Evolutionary conservation across 176 grass and related monocot species (phyloP).

Genomic region (Oryza officinalis): DNA sequence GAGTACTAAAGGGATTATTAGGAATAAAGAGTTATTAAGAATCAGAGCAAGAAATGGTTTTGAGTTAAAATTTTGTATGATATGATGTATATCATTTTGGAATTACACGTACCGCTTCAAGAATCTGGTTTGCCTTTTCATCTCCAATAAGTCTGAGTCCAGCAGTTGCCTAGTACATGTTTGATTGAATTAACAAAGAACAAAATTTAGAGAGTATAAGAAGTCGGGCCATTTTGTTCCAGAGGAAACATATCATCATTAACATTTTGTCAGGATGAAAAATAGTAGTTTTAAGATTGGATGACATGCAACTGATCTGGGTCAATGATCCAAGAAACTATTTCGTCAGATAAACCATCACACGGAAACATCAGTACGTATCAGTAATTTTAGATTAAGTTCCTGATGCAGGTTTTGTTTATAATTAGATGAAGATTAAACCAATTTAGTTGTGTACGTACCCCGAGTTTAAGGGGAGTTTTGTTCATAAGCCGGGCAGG

Average conservation of each 20-base stretch:
- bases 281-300: no score
- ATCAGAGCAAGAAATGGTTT: neutral
- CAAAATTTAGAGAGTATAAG: no score
- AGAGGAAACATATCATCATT: neutral
- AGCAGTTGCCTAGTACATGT: conserved; percentile 41
- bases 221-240: no score
- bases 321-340: neutral
- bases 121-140: conserved; percentile 42
- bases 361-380: neutral
- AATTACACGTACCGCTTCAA: conserved; percentile 40
- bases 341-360: neutral
- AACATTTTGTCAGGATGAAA: neutral
- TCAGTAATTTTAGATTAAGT: neutral
- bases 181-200: neutral
- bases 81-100: no score
- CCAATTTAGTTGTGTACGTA: conserved; percentile 6
- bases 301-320: no score
- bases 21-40: no score
- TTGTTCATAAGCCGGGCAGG: conserved; percentile 10
- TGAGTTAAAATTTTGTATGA: no score
- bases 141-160: conserved; percentile 42
- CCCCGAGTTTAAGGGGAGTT: conserved; percentile 63
- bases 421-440: neutral
- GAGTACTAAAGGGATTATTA: no score
- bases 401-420: neutral